Conservation (phyloP, 139 green algal genomes). For the Tetraselmis striata region DNA sequence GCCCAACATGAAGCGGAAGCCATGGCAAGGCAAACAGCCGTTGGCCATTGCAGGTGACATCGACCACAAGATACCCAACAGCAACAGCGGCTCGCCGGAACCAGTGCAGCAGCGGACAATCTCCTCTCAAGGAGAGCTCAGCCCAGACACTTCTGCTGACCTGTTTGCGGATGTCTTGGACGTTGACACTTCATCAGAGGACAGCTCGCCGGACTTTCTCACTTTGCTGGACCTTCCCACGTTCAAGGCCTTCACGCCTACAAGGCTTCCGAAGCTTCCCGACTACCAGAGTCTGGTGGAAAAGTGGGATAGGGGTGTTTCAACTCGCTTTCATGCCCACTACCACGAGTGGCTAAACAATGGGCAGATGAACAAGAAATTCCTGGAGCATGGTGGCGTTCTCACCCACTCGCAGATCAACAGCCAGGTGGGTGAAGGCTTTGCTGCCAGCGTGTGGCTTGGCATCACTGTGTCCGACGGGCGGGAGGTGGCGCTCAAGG, state of each 20-base stretch:
- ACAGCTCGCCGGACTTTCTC: too few species aligned
- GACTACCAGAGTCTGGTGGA: background rate
- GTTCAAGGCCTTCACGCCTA: background rate
- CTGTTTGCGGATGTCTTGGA: too few species aligned
- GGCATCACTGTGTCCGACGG: background rate
- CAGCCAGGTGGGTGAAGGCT: background rate
- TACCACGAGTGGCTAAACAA: background rate
- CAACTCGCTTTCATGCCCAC: background rate
- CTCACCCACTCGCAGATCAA: background rate
- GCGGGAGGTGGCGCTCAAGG: background rate
- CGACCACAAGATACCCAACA: background rate
- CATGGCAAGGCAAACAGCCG: too few species aligned
- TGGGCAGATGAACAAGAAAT: background rate
- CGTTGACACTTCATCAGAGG: too few species aligned
- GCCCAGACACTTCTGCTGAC: background rate
- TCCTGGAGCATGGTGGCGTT: background rate
- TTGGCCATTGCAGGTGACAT: too few species aligned
- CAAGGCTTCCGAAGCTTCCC: background rate
- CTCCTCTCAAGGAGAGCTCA: background rate
- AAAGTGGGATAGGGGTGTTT: background rate
- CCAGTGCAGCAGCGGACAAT: background rate
- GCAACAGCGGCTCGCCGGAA: background rate
- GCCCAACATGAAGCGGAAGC: too few species aligned
- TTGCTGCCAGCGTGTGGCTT: background rate
- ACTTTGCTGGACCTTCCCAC: background rate